Evolutionary conservation across 2,329 filamentous ascomycete genomes (phyloP), one percentile per base, ranked within the genome.

Genomic region (Aspergillus japonicus): DNA sequence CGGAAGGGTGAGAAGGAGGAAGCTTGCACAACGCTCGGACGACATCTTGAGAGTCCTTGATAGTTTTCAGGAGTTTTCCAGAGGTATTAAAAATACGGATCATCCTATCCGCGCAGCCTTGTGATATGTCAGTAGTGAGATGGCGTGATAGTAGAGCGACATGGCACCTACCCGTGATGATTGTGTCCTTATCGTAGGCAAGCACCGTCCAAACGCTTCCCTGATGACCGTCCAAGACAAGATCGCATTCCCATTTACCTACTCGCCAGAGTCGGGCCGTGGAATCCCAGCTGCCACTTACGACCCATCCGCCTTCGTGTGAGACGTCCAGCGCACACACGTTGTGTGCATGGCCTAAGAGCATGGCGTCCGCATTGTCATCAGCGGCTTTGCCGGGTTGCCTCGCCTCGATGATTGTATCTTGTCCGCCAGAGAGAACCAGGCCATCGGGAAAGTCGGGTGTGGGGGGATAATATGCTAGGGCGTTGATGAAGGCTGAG

Each of bases 281-380:
- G 31, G 86, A 86, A 75, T 99, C 95, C 95, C 95, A 99, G 69
- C 93, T 91, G 33, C 94, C 95, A 65, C 94, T 98, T 50, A 97
- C 88, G 47, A 98, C 82, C 73, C 87, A 91, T 50, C 80, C 85
- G 2, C 88, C 89, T 60, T 87, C 84, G 1, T 89, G 85, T 54
- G 88, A 89, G 16, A 91, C 88, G 69, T 96, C 91, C 49, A 99
- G 78, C 8, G 93, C 85, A 74, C 94, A 97, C 50, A 99, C 87
- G 69, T 98, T 98, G 73, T 90, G 85, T 21, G 85, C 83, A 73
- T 99, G 95, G 12, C 95, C 94, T 54, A 96, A 81, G 10, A 99
- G 83, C 63, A 98, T 82, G 23, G 91, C 89, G 66, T 96, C 91
- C 8, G 94, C 91, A 76, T 94, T 89, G 65, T 92, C 89, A 33